Evolutionary conservation across 345 rosid genomes (phyloP).

Genomic region (Boechera retrofracta): DNA sequence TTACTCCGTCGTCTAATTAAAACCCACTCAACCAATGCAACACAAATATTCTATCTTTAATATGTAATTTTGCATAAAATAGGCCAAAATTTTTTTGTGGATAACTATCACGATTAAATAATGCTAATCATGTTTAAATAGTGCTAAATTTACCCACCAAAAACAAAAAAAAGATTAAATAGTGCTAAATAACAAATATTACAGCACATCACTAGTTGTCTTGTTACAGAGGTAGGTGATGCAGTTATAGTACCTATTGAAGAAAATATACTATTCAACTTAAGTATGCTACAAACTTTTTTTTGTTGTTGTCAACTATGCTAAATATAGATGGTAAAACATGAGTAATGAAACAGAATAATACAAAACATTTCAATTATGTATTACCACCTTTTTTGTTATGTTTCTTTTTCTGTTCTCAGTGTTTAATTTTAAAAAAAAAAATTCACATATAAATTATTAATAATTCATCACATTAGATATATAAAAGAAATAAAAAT

Average conservation of each 20-base stretch:
- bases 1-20: neutral
- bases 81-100: slow-evolving; percentile 1
- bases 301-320: neutral
- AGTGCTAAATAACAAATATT: slow-evolving; percentile 25
- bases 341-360: neutral
- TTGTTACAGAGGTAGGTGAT: slow-evolving; percentile 19
- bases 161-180: neutral
- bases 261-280: slow-evolving; percentile 6
- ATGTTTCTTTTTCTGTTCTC: neutral
- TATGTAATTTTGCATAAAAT: neutral
- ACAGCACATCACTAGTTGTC: slow-evolving; percentile 36
- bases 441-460: too few species aligned
- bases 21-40: slow-evolving; percentile 31
- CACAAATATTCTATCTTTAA: neutral
- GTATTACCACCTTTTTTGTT: neutral
- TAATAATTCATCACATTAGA: neutral
- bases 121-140: slow-evolving; percentile 4
- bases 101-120: slow-evolving; percentile 17
- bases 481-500: neutral
- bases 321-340: neutral
- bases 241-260: slow-evolving; percentile 2
- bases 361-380: neutral
- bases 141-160: neutral
- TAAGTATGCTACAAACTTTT: neutral
- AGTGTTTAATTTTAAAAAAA: neutral